Evolutionary conservation across 371 early-diverging fungal species (phyloP), one percentile per base, ranked within the genome.

Genomic region (Mortierella sp.): DNA sequence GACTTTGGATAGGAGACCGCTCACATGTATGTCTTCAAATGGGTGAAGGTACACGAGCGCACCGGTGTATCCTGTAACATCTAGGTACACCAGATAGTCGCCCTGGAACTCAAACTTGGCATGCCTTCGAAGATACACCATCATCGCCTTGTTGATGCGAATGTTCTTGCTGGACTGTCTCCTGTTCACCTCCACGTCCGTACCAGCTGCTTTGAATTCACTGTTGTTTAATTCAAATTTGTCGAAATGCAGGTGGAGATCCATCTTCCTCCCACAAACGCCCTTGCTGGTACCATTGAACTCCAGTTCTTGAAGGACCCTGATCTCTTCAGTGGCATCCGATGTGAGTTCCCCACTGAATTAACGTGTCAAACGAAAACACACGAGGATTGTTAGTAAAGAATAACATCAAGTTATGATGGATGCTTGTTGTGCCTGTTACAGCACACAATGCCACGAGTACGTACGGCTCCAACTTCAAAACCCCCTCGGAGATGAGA

Each of bases 241-340:
- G 34, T 57, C 24, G 39, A 57, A 24, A 48, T 57, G 57, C 46
- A 57, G 24, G 48, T 57, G 48, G 34, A 48, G 57, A 57, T 57
- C 57, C 57, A 57, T 48, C 57, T 57, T 47, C 27, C 57, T 28
- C 37, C 57, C 57, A 37, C 57, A 57, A 21, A 57, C 57, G 37
- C 57, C 24, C 48, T 57, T 48, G 48, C 48, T 57, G 19, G 57
- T 24, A 22, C 57, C 57, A 57, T 37, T 47, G 34, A 57, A 48
- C 48, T 57, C 57, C 39, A 47, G 48, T 37, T 57, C 57, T 57
- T 47, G 57, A 57, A 57, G 57, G 48, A 47, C 47, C 19, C 57
- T 45, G 48, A 57, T 57, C 47, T 57, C 47, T 57, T 34, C 47
- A 24, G 55, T 57, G 29, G 57, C 47, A 16, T 47, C 57, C 28